A percentile compares a stretch with the other conserved stretches of the same genome.
Evolutionary conservation across 1,284 basidiomycete genomes (phyloP).

Genomic region (Trichosporon sp.): DNA sequence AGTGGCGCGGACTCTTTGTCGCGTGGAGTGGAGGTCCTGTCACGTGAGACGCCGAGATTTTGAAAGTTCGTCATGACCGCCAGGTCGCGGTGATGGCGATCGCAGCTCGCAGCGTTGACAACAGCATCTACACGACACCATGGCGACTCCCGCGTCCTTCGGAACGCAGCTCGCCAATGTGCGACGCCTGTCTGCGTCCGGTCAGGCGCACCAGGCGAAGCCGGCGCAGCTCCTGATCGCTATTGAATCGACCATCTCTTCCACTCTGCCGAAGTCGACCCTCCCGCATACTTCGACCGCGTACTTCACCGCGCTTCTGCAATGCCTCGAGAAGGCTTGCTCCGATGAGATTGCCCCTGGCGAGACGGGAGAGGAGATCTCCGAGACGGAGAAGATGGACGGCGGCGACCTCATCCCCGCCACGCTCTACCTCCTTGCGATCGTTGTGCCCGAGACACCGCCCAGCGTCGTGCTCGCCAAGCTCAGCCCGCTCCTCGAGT

Average conservation of each 20-base stretch:
- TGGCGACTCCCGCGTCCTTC: constrained; percentile 29
- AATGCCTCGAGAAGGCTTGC: constrained; percentile 47
- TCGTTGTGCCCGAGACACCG: constrained; percentile 68
- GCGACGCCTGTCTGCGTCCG: constrained; percentile 75
- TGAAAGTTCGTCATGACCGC: constrained; percentile 1
- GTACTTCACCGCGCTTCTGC: constrained; percentile 78
- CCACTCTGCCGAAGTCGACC: constrained; percentile 44
- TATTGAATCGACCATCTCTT: constrained; percentile 73
- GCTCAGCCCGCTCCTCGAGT: constrained; percentile 52
- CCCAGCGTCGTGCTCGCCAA: constrained; percentile 44
- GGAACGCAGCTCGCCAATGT: constrained; percentile 70
- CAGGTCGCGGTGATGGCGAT: neutral
- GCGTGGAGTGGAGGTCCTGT: neutral
- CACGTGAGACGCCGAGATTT: constrained; percentile 9
- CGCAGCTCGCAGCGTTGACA: neutral
- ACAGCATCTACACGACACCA: constrained; percentile 4
- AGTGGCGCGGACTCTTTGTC: neutral
- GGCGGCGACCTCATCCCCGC: constrained; percentile 82
- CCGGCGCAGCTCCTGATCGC: constrained; percentile 85
- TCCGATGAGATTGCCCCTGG: constrained; percentile 34
- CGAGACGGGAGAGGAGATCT: constrained; percentile 40
- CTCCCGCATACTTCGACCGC: constrained; percentile 76
- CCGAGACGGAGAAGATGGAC: constrained; percentile 46
- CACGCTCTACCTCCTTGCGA: constrained; percentile 80
- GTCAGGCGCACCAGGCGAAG: constrained; percentile 78